phyloP scores from a whole-genome alignment of 2,329 filamentous ascomycete species.

The Fusarium sp. region DNA sequence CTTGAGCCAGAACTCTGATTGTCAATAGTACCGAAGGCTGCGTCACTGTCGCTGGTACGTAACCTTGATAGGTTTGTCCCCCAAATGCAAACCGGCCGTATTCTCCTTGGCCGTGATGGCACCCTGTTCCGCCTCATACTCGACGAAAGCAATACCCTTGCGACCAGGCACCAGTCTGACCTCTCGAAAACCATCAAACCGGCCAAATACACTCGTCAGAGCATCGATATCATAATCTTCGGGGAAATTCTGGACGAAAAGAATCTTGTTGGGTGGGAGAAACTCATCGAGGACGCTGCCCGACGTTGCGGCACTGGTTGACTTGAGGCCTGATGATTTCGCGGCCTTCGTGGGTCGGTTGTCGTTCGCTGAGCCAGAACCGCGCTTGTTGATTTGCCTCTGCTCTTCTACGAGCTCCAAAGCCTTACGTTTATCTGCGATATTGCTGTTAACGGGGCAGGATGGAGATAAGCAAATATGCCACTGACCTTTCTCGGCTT shows the following conservation, averaged over 20 bases:
- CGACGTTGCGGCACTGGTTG: conserved; percentile 74
- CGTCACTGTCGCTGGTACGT: conserved; percentile 92
- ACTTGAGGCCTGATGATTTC: conserved; percentile 75
- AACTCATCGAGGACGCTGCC: conserved; percentile 96
- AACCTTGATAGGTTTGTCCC: conserved; percentile 86
- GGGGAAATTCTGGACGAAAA: conserved; percentile 93
- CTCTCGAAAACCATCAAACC: conserved; percentile 95
- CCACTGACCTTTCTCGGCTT: conserved; percentile 87
- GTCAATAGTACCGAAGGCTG: not conserved
- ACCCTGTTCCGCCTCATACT: conserved; percentile 91
- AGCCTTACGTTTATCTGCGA: conserved; percentile 81
- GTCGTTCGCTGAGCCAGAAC: conserved; percentile 61
- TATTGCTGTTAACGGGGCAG: not conserved
- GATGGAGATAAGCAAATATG: no score
- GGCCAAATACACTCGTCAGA: conserved; percentile 83
- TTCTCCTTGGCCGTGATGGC: conserved; percentile 96
- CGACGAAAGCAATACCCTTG: conserved; percentile 92
- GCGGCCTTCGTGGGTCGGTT: conserved; percentile 76
- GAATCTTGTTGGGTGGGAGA: conserved; percentile 94
- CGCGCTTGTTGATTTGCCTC: conserved; percentile 81
- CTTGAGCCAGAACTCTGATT: not conserved
- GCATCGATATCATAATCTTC: conserved; percentile 86
- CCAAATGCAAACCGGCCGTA: conserved; percentile 85
- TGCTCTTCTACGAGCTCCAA: conserved; percentile 83
- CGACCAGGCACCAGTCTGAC: conserved; percentile 89